Percentiles rank a stretch among this genome's conserved stretches.
phyloP scores from a whole-genome alignment of 176 grass and related monocot species.

The Melocanna baccifera region DNA sequence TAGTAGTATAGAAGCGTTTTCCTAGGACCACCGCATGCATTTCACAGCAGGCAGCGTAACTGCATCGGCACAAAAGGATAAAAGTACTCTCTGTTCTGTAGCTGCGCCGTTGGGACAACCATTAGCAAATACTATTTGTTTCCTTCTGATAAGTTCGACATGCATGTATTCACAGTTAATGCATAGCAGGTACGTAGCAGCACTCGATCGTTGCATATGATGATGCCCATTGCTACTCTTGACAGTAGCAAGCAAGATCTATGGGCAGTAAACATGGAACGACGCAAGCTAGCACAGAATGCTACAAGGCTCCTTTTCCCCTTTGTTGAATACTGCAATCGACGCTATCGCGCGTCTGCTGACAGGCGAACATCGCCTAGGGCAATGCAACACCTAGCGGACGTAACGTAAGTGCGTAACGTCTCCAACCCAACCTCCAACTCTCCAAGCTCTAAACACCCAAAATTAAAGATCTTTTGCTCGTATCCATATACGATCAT shows the following conservation, averaged over 20 bases:
- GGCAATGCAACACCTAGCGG: not conserved
- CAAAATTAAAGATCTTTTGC: not conserved
- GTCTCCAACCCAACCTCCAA: not conserved
- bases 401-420: not conserved
- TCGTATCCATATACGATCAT: not conserved
- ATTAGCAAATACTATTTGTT: too few species aligned
- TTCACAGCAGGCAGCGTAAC: too few species aligned
- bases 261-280: not conserved
- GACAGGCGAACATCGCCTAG: not conserved
- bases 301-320: not conserved
- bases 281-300: too few species aligned
- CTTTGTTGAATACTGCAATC: not conserved
- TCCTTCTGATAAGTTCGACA: too few species aligned
- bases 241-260: not conserved
- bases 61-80: too few species aligned
- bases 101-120: too few species aligned
- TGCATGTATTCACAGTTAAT: too few species aligned
- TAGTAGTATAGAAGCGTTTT: too few species aligned
- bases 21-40: too few species aligned
- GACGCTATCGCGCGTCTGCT: not conserved
- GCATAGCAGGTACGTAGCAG: too few species aligned
- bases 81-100: too few species aligned
- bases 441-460: not conserved
- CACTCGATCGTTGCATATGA: too few species aligned
- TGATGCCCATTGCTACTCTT: not conserved